These are phyloP conservation scores for Spergularia bocconei DNA, from an alignment of 148 eudicot species.

Conservation along the genomic window DNA sequence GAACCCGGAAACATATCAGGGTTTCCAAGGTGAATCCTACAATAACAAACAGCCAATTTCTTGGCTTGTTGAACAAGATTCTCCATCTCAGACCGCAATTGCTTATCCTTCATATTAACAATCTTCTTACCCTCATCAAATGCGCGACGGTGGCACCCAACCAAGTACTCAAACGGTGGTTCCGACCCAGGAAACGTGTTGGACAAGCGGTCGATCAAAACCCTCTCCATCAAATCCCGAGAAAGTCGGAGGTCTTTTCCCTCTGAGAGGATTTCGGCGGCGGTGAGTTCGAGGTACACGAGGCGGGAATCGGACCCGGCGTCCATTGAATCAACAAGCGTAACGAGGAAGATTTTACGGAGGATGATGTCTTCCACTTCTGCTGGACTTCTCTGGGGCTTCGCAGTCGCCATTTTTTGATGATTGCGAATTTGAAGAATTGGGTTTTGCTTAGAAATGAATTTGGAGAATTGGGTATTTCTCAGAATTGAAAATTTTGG, in stretches of 20 bases:
- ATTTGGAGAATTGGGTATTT: not conserved
- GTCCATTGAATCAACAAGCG: conserved; percentile 63
- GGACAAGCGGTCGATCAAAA: conserved; percentile 79
- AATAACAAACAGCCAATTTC: conserved; percentile 65
- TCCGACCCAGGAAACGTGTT: conserved; percentile 55
- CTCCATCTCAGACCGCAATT: conserved; percentile 65
- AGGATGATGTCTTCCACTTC: conserved; percentile 85
- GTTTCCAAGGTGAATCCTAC: conserved; percentile 83
- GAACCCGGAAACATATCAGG: conserved; percentile 67
- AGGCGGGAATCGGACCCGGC: conserved; percentile 38
- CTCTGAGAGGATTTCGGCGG: conserved; percentile 89
- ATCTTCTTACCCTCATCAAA: conserved; percentile 77
- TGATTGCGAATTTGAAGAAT: not conserved
- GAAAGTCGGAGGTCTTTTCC: conserved; percentile 58
- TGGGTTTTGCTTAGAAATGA: not conserved
- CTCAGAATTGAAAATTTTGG: too few relatives aligned
- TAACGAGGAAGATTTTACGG: conserved; percentile 67
- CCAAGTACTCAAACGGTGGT: conserved; percentile 63
- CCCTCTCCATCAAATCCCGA: conserved; percentile 73
- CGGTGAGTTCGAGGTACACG: conserved; percentile 77
- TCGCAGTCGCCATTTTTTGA: conserved; percentile 60
- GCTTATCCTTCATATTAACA: conserved; percentile 64
- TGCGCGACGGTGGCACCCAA: conserved; percentile 70
- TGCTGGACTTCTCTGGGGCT: conserved; percentile 59
- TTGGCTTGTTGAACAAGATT: conserved; percentile 57